phyloP scores from a whole-genome alignment of 2,329 filamentous ascomycete species.

The Alternaria hordeiaustralica region DNA sequence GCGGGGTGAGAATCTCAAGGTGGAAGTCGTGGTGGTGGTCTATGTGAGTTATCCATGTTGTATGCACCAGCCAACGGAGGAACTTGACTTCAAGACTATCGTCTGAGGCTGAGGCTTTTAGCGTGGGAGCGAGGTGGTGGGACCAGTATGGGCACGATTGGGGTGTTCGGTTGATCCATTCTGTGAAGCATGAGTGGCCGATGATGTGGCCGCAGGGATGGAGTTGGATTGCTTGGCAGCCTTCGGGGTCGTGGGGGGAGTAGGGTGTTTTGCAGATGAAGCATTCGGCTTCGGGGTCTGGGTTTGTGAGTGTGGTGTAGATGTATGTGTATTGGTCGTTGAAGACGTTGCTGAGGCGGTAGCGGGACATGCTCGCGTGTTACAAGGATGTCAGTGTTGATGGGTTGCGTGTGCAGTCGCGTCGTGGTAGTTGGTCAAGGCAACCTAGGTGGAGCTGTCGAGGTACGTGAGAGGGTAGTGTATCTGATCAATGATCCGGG shows the following conservation, averaged over 20 bases:
- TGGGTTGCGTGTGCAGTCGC: background rate
- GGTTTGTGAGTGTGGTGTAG: background rate
- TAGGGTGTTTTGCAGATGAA: background rate
- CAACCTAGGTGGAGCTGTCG: background rate
- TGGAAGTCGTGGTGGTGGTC: background rate
- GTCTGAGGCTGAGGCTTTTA: background rate
- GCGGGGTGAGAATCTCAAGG: background rate
- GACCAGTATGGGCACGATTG: background rate
- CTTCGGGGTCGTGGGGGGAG: background rate
- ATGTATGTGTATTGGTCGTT: background rate
- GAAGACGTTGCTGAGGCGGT: background rate
- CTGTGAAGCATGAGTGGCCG: background rate
- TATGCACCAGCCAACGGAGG: background rate
- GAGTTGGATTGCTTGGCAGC: background rate
- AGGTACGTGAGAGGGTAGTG: background rate
- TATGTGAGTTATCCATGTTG: background rate
- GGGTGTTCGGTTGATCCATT: background rate
- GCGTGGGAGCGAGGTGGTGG: background rate
- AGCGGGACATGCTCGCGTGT: background rate
- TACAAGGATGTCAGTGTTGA: accelerated
- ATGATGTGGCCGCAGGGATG: background rate
- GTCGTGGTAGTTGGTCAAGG: background rate
- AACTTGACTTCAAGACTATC: background rate
- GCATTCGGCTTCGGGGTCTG: background rate
- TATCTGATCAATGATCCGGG: background rate